Percentiles rank a stretch among this genome's conserved stretches.
Conservation (phyloP, 2,329 filamentous ascomycete genomes). For the Hymenoscyphus fructigenus region DNA sequence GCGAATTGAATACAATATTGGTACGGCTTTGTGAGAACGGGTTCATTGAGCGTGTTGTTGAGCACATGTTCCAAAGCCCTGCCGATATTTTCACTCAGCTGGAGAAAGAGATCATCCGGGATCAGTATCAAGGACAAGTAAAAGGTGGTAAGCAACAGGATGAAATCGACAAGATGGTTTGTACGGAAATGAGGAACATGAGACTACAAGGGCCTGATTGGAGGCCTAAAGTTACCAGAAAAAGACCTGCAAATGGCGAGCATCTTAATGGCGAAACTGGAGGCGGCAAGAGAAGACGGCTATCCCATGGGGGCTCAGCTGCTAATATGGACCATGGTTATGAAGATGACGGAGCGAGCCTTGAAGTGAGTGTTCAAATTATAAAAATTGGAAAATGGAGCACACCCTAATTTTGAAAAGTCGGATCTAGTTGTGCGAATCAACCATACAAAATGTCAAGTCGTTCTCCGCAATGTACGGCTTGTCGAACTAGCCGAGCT, state of each 20-base stretch:
- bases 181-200: constrained; percentile 52
- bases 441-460: constrained; percentile 81
- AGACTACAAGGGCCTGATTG: constrained; percentile 42
- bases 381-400: constrained; percentile 7
- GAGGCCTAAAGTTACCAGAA: constrained; percentile 50
- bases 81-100: constrained; percentile 61
- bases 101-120: constrained; percentile 60
- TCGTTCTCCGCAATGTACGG: constrained; percentile 76
- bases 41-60: constrained; percentile 63
- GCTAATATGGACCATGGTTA: constrained; percentile 40
- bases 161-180: constrained; percentile 58
- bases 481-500: constrained; percentile 72
- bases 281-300: constrained; percentile 51
- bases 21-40: constrained; percentile 59
- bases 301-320: constrained; percentile 47
- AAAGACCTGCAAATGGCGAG: constrained; percentile 42
- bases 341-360: constrained; percentile 43
- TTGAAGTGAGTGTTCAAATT: constrained; percentile 50
- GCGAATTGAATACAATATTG: constrained; percentile 46
- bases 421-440: constrained; percentile 72
- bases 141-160: constrained; percentile 66
- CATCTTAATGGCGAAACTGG: constrained; percentile 30
- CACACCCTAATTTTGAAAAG: constrained; percentile 45
- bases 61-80: constrained; percentile 57
- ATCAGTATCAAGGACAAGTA: constrained; percentile 51